A percentile compares a stretch with the other conserved stretches of the same genome.
phyloP scores from a whole-genome alignment of 805 yeast genomes.

The Candida yuanshanica region DNA sequence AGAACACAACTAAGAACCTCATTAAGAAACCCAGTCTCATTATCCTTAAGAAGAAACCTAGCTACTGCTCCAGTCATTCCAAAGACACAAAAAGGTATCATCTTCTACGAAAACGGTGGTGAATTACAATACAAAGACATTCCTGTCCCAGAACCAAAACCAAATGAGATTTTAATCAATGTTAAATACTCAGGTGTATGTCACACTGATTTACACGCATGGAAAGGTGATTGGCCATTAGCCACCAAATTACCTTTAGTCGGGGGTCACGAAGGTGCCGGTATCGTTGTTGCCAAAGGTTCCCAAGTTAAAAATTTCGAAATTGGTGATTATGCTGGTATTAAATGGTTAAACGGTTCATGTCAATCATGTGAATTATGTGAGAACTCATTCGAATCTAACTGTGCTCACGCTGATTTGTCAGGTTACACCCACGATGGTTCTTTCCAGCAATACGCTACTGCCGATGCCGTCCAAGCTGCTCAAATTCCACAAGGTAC shows the following conservation, averaged over 20 bases:
- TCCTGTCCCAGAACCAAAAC: slow-evolving; percentile 55
- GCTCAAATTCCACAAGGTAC: slow-evolving; percentile 56
- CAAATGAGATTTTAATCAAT: slow-evolving; percentile 58
- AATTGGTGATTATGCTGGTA: slow-evolving; percentile 63
- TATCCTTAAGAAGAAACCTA: slow-evolving; percentile 16
- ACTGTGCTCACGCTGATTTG: slow-evolving; percentile 66
- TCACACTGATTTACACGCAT: slow-evolving; percentile 71
- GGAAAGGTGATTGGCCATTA: slow-evolving; percentile 37
- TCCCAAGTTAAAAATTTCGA: slow-evolving; percentile 54
- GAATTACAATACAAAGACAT: slow-evolving; percentile 44
- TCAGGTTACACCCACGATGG: slow-evolving; percentile 43
- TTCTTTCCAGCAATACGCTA: slow-evolving; percentile 62
- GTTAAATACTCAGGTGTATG: slow-evolving; percentile 73
- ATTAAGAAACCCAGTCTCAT: slow-evolving; percentile 17
- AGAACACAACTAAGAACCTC: slow-evolving; percentile 19
- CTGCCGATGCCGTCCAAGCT: slow-evolving; percentile 62
- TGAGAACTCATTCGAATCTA: slow-evolving; percentile 52
- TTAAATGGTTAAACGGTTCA: slow-evolving; percentile 67
- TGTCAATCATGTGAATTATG: slow-evolving; percentile 65
- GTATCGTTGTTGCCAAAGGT: slow-evolving; percentile 63
- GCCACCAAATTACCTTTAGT: slow-evolving; percentile 55
- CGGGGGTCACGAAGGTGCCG: slow-evolving; percentile 76
- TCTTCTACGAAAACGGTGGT: slow-evolving; percentile 49
- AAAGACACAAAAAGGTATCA: slow-evolving; percentile 44
- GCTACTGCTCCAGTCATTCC: slow-evolving; percentile 36